phyloP scores from a whole-genome alignment of 2,329 filamentous ascomycete species.

The Tricladium varicosporioides region DNA sequence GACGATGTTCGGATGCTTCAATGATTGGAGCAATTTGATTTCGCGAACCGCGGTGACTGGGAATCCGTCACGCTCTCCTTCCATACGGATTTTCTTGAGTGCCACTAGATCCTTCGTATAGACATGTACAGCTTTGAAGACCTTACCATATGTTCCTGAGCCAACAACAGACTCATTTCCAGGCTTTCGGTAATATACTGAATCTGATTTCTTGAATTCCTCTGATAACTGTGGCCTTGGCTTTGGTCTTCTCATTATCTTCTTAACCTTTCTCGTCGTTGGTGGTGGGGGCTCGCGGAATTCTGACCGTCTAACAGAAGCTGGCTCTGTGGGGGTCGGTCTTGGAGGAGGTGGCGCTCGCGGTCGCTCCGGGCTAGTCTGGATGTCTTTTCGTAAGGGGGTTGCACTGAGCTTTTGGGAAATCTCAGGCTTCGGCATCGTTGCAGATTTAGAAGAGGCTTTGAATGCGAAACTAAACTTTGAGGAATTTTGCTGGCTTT shows the following conservation, averaged over 20 bases:
- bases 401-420: constrained; percentile 65
- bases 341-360: constrained; percentile 35
- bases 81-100: constrained; percentile 90
- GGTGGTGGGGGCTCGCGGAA: constrained; percentile 37
- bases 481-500: constrained; percentile 41
- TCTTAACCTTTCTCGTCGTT: constrained; percentile 57
- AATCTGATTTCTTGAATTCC: constrained; percentile 76
- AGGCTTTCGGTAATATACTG: constrained; percentile 91
- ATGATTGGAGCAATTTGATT: constrained; percentile 86
- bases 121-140: constrained; percentile 92
- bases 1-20: constrained; percentile 80
- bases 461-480: constrained; percentile 97
- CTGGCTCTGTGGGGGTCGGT: constrained; percentile 45
- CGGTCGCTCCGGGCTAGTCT: constrained; percentile 41
- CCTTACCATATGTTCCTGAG: constrained; percentile 92
- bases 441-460: constrained; percentile 58
- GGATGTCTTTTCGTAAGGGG: constrained; percentile 25
- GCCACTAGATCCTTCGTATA: constrained; percentile 83
- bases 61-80: constrained; percentile 86
- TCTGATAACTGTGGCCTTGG: constrained; percentile 66
- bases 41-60: constrained; percentile 88
- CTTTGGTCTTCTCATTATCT: constrained; percentile 68
- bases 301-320: constrained; percentile 42
- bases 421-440: constrained; percentile 61
- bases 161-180: constrained; percentile 97